Evolutionary conservation across 225 moss, liverwort and hornwort species (phyloP).

Genomic region (Bryoerythrophyllum caledonicum): DNA sequence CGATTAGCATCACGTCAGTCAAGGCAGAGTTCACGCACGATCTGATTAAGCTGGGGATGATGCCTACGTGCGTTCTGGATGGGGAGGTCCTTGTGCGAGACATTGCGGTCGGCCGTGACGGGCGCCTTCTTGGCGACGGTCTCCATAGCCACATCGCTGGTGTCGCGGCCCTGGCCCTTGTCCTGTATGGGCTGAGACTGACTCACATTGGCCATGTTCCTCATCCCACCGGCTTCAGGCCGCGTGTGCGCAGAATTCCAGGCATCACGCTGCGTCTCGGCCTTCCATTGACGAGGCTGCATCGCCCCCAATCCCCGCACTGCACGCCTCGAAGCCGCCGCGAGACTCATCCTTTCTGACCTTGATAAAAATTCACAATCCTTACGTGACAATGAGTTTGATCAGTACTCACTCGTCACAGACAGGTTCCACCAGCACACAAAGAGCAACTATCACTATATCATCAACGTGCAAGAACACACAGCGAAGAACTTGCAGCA

Average conservation of each 20-base stretch:
- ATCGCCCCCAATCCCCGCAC: constrained; percentile 23
- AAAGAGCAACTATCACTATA: too few relatives aligned
- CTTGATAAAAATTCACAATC: not conserved
- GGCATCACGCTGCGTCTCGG: not conserved
- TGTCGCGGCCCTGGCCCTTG: not conserved
- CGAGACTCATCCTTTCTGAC: constrained; percentile 18
- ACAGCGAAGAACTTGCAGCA: too few relatives aligned
- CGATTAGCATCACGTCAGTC: too few relatives aligned
- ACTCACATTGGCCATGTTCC: constrained; percentile 19
- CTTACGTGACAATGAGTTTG: not conserved
- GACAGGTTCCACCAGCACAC: too few relatives aligned
- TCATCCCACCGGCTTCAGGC: not conserved
- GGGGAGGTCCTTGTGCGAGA: constrained; percentile 35
- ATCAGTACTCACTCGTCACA: too few relatives aligned
- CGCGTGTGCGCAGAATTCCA: too few relatives aligned
- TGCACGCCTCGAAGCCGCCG: not conserved
- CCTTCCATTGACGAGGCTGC: constrained; percentile 12
- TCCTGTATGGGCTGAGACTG: constrained; percentile 21
- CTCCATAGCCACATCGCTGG: constrained; percentile 31
- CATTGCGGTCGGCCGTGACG: constrained; percentile 32
- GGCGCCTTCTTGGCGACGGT: constrained; percentile 53
- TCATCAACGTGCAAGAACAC: too few relatives aligned
- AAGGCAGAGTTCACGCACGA: too few relatives aligned
- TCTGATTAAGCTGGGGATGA: not conserved
- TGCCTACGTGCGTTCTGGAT: constrained; percentile 40